Evolutionary conservation across 176 grass and related monocot genomes (phyloP).

Genomic region (Oryza rufipogon): DNA sequence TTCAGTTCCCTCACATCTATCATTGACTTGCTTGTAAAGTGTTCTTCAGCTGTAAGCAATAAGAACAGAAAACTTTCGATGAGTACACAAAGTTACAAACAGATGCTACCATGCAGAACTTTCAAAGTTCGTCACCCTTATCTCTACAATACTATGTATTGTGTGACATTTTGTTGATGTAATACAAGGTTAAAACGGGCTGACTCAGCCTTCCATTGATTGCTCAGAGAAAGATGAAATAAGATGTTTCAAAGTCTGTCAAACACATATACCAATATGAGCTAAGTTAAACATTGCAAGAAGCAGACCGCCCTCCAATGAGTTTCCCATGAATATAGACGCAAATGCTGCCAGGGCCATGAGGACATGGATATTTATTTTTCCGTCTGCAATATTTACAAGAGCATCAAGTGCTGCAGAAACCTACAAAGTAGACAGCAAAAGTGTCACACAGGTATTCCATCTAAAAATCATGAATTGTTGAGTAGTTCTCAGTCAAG

Average conservation of each 20-base stretch:
- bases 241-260: background rate
- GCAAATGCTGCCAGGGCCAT: conserved; percentile 99
- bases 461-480: background rate
- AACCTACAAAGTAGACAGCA: conserved; percentile 55
- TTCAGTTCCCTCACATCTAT: conserved; percentile 94
- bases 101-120: background rate
- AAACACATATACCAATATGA: conserved; percentile 78
- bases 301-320: conserved; percentile 96
- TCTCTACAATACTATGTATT: background rate
- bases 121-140: background rate
- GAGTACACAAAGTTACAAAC: background rate
- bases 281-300: conserved; percentile 99
- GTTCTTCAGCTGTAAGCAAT: conserved; percentile 80
- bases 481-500: background rate
- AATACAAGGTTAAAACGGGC: background rate
- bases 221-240: background rate
- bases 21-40: conserved; percentile 94
- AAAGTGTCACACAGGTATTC: conserved; percentile 25
- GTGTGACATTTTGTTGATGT: too few species aligned
- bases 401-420: conserved; percentile 92
- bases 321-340: conserved; percentile 97
- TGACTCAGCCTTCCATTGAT: background rate
- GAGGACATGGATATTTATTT: conserved; percentile 96
- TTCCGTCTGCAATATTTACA: conserved; percentile 86
- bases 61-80: conserved; percentile 3